A percentile compares a stretch with the other conserved stretches of the same genome.
These are phyloP conservation scores for Crataegus laevigata DNA, from an alignment of 306 rosid genomes.

Conservation along the genomic window DNA sequence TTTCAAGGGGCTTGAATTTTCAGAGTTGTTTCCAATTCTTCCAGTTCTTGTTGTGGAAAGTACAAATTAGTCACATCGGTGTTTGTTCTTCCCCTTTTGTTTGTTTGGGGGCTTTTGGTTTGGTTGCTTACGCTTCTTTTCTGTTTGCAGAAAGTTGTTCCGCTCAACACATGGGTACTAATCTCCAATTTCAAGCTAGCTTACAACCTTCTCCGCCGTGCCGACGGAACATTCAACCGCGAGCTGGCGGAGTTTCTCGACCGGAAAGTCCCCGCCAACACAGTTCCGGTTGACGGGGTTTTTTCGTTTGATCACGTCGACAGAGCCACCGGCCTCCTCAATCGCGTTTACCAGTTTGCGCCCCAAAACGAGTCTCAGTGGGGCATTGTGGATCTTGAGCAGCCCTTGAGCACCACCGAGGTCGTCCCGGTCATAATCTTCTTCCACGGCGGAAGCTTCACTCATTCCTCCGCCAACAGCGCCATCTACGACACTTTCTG, in stretches of 20 bases:
- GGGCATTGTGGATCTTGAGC: conserved; percentile 47
- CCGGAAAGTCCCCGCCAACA: conserved; percentile 65
- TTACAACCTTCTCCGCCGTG: conserved; percentile 76
- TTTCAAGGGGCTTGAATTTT: conserved; percentile 13
- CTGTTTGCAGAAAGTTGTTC: conserved; percentile 60
- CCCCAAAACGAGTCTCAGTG: conserved; percentile 35
- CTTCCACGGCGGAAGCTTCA: conserved; percentile 93
- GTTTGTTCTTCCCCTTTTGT: background rate
- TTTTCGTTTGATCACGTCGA: conserved; percentile 84
- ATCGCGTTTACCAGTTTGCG: conserved; percentile 56
- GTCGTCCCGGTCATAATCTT: conserved; percentile 69
- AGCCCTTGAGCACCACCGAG: conserved; percentile 54
- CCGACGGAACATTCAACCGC: conserved; percentile 85
- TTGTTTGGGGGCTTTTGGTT: conserved; percentile 1
- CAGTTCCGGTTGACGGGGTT: conserved; percentile 73
- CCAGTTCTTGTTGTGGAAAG: conserved; percentile 44
- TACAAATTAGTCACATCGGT: background rate
- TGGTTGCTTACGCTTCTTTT: background rate
- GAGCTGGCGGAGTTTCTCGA: conserved; percentile 81
- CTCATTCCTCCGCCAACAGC: conserved; percentile 84
- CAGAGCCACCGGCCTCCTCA: conserved; percentile 54
- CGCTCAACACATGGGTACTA: conserved; percentile 89
- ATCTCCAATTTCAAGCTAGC: conserved; percentile 92
- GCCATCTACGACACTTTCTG: conserved; percentile 86
- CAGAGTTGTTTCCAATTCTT: conserved; percentile 21